phyloP scores from a whole-genome alignment of 768 basidiomycete species.

The Rhodocollybia butyracea region DNA sequence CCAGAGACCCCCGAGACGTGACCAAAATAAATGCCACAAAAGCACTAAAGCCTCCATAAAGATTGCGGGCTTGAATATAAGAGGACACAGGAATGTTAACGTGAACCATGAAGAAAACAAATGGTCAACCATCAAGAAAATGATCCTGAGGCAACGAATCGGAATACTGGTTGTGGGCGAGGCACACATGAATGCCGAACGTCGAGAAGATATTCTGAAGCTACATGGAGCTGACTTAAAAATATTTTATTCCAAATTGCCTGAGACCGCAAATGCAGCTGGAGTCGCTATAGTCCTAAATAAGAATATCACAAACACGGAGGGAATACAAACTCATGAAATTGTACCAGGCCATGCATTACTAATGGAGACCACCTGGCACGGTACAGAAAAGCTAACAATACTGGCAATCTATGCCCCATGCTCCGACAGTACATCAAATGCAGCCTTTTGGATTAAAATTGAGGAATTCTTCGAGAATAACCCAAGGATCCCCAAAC shows the following conservation, averaged over 20 bases:
- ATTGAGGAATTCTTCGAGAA: slow-evolving; percentile 11
- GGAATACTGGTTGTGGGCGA: slow-evolving; percentile 28
- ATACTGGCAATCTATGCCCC: slow-evolving; percentile 28
- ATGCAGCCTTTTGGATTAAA: slow-evolving; percentile 26
- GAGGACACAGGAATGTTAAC: background rate
- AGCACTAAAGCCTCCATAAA: background rate
- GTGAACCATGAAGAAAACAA: slow-evolving; percentile 5
- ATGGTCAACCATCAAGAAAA: slow-evolving; percentile 11
- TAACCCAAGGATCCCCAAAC: slow-evolving; percentile 12
- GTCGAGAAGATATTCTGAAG: slow-evolving; percentile 2
- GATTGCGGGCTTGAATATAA: slow-evolving; percentile 10
- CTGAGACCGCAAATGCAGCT: slow-evolving; percentile 12
- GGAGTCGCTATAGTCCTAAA: slow-evolving; percentile 32
- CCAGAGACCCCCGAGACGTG: no score
- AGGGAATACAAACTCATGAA: slow-evolving; percentile 4
- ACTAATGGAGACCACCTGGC: slow-evolving; percentile 21
- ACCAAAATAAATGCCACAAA: background rate
- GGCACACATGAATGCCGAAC: slow-evolving; percentile 24
- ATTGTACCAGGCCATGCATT: slow-evolving; percentile 27
- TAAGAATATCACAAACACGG: slow-evolving; percentile 19
- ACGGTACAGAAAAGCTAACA: slow-evolving; percentile 12
- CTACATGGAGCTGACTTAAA: slow-evolving; percentile 11
- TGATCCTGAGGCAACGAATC: slow-evolving; percentile 22
- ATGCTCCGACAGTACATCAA: slow-evolving; percentile 11
- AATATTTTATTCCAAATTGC: slow-evolving; percentile 16